phyloP scores from a whole-genome alignment of 1,139 yeast species.

The Suhomyces chickasaworum region DNA sequence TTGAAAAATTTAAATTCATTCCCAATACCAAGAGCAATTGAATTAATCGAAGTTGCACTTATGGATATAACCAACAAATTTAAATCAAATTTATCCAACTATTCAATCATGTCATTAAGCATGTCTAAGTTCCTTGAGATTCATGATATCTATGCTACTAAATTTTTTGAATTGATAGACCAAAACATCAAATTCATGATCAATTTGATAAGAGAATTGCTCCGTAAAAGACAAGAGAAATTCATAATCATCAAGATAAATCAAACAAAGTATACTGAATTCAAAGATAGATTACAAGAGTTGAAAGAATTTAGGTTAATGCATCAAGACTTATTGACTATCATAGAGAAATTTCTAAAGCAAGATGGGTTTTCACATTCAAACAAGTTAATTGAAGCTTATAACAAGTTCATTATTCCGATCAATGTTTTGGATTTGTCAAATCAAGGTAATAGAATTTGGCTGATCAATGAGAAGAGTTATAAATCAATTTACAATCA shows the following conservation, averaged over 20 bases:
- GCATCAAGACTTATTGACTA: slow-evolving; percentile 53
- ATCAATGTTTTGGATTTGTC: slow-evolving; percentile 37
- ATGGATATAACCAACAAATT: slow-evolving; percentile 35
- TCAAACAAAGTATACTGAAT: slow-evolving; percentile 41
- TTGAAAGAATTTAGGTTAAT: slow-evolving; percentile 50
- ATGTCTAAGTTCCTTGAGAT: slow-evolving; percentile 26
- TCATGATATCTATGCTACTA: slow-evolving; percentile 19
- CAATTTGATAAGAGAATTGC: slow-evolving; percentile 67
- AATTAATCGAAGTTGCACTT: slow-evolving; percentile 61
- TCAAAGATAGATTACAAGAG: slow-evolving; percentile 51
- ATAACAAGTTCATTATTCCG: slow-evolving; percentile 31
- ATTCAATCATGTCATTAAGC: slow-evolving; percentile 31
- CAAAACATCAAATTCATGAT: slow-evolving; percentile 39
- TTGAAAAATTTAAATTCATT: slow-evolving; percentile 57
- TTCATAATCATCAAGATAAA: slow-evolving; percentile 65
- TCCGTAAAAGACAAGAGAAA: slow-evolving; percentile 73
- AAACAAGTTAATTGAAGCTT: slow-evolving; percentile 33
- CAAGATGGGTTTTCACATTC: slow-evolving; percentile 17
- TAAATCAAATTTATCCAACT: slow-evolving; percentile 23
- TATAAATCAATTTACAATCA: slow-evolving; percentile 28
- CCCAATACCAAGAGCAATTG: slow-evolving; percentile 66
- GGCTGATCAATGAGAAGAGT: slow-evolving; percentile 34
- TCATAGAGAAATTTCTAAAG: slow-evolving; percentile 32
- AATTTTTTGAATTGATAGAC: slow-evolving; percentile 32
- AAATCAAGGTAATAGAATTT: slow-evolving; percentile 34